Evolutionary conservation across 768 basidiomycete species (phyloP).

Genomic region (Amylocystis lapponica): DNA sequence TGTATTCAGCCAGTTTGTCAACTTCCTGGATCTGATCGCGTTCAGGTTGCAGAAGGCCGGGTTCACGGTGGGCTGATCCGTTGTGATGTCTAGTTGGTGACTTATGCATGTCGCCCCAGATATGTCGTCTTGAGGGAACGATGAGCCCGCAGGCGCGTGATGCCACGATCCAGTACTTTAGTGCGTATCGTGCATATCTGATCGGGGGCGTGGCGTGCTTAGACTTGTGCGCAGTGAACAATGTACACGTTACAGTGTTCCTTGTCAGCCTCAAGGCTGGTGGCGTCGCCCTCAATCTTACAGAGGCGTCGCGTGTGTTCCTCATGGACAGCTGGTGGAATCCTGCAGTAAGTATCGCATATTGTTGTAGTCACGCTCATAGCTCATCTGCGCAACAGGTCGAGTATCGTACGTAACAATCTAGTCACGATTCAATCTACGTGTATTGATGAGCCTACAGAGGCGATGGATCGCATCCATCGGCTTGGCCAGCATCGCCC

Average conservation of each 20-base stretch:
- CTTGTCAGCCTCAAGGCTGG: slow-evolving; percentile 95
- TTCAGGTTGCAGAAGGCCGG: slow-evolving; percentile 89
- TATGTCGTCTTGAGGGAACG: slow-evolving; percentile 91
- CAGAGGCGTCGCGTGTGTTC: slow-evolving; percentile 89
- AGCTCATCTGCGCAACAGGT: slow-evolving; percentile 34
- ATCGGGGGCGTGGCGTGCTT: slow-evolving; percentile 2
- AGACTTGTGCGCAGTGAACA: slow-evolving; percentile 59
- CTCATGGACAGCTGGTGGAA: slow-evolving; percentile 99
- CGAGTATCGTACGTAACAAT: slow-evolving; percentile 62
- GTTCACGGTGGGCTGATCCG: slow-evolving; percentile 55
- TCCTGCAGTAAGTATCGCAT: slow-evolving; percentile 55
- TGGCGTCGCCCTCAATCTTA: slow-evolving; percentile 86
- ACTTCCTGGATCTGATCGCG: slow-evolving; percentile 89
- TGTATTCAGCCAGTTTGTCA: slow-evolving; percentile 95
- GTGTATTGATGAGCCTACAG: slow-evolving; percentile 32
- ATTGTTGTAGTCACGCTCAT: background rate
- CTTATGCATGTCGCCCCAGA: slow-evolving; percentile 33
- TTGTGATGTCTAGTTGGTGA: background rate
- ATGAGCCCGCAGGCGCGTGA: slow-evolving; percentile 97
- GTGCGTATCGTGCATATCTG: slow-evolving; percentile 36
- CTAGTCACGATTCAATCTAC: background rate
- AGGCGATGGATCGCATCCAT: slow-evolving; percentile 98
- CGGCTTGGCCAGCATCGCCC: slow-evolving; percentile 93
- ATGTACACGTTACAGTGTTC: slow-evolving; percentile 94
- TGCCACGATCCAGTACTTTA: slow-evolving; percentile 92